Percentiles rank a stretch among this genome's conserved stretches.
These are phyloP conservation scores for Ustilago crameri DNA, from an alignment of 1,284 basidiomycete genomes.

Conservation along the genomic window DNA sequence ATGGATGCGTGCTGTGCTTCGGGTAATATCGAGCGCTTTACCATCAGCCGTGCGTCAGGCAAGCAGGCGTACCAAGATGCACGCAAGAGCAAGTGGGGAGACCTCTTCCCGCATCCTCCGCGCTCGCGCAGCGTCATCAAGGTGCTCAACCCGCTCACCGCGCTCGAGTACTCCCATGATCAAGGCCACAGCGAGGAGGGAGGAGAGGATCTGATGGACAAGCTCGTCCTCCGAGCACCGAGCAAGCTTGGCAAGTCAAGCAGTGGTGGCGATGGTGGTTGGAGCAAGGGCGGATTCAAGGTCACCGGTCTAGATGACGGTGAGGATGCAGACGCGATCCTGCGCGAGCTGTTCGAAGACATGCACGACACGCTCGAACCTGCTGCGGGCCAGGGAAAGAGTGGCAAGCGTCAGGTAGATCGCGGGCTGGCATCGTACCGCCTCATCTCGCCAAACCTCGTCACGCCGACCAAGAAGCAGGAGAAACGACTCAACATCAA, in stretches of 20 bases:
- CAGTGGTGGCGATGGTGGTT: too few species aligned
- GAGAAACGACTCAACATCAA: constrained; percentile 28
- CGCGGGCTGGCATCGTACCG: constrained; percentile 13
- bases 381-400: background rate
- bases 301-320: constrained; percentile 9
- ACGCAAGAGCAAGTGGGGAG: constrained; percentile 91
- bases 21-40: constrained; percentile 89
- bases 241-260: constrained; percentile 8
- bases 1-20: constrained; percentile 86
- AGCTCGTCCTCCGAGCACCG: constrained; percentile 17
- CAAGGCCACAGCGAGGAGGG: background rate
- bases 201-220: constrained; percentile 11
- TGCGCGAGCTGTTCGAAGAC: constrained; percentile 29
- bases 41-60: constrained; percentile 89
- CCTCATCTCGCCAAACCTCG: constrained; percentile 41
- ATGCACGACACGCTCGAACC: background rate
- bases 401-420: background rate
- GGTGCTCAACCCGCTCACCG: constrained; percentile 33
- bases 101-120: constrained; percentile 83
- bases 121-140: constrained; percentile 21
- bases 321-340: constrained; percentile 27
- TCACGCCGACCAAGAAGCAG: constrained; percentile 42
- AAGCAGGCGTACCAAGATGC: constrained; percentile 95
- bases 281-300: background rate
- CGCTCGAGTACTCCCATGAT: constrained; percentile 17